A percentile compares a stretch with the other conserved stretches of the same genome.
Conservation (phyloP, 805 yeast species). For the Spathaspora sp. region DNA sequence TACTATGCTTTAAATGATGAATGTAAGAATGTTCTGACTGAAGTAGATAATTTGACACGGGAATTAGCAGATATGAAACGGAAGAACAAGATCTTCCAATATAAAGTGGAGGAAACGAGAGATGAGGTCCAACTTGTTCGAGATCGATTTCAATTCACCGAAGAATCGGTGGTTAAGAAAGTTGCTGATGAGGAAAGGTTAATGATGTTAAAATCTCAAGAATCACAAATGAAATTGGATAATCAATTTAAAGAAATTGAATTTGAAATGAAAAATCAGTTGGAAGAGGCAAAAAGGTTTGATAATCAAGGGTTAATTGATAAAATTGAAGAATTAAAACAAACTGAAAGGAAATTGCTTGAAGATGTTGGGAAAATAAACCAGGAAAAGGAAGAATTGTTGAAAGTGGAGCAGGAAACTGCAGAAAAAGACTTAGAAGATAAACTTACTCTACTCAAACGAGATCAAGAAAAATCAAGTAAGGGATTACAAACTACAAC, state of each 20-base stretch:
- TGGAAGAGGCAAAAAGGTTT: conserved; percentile 21
- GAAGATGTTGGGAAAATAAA: conserved; percentile 11
- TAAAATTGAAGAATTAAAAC: conserved; percentile 16
- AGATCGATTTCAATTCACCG: neutral
- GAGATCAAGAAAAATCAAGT: conserved; percentile 10
- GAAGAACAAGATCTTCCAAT: neutral
- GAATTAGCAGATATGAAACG: conserved; percentile 6
- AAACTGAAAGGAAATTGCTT: conserved; percentile 6
- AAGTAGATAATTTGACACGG: neutral
- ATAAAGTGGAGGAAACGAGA: conserved; percentile 1
- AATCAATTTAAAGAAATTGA: conserved; percentile 27
- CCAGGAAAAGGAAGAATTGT: conserved; percentile 12
- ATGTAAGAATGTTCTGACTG: neutral
- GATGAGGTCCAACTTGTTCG: neutral
- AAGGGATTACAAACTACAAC: conserved; percentile 8
- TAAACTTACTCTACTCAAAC: conserved; percentile 20
- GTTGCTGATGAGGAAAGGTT: conserved; percentile 27
- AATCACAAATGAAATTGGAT: conserved; percentile 21
- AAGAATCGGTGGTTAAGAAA: conserved; percentile 18
- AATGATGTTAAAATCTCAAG: conserved; percentile 25
- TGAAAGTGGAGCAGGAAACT: conserved; percentile 18
- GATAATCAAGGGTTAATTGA: conserved; percentile 17
- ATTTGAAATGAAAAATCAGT: conserved; percentile 31
- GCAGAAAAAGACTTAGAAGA: conserved; percentile 19
- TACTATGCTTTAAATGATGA: conserved; percentile 6